Conservation (phyloP, 169 alveolate genomes). For the Plasmodium chabaudi region DNA sequence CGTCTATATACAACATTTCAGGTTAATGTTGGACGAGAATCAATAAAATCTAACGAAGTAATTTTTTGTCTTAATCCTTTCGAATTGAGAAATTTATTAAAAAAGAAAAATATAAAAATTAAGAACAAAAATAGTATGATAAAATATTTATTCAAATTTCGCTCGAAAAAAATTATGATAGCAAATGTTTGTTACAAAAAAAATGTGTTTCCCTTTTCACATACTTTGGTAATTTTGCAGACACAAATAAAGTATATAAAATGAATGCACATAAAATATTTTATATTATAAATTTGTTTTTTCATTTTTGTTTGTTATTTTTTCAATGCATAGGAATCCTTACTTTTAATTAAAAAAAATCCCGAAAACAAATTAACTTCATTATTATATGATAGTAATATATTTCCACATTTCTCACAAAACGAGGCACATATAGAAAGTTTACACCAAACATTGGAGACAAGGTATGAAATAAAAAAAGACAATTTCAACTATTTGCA, state of each 20-base stretch:
- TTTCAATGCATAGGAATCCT: slow-evolving; percentile 29
- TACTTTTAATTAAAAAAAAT: slow-evolving; percentile 36
- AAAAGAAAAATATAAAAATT: slow-evolving; percentile 8
- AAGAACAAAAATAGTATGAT: slow-evolving; percentile 20
- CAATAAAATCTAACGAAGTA: slow-evolving; percentile 15
- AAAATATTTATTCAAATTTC: slow-evolving; percentile 23
- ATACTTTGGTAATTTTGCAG: slow-evolving; percentile 20
- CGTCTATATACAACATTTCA: not conserved
- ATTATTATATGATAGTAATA: slow-evolving; percentile 32
- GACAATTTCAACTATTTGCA: not conserved
- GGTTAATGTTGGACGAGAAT: slow-evolving; percentile 37
- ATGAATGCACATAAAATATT: no score
- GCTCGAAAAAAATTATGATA: slow-evolving; percentile 24
- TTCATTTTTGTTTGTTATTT: no score
- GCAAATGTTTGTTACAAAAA: slow-evolving; percentile 53
- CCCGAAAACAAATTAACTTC: slow-evolving; percentile 36
- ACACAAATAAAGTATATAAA: no score
- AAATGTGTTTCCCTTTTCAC: slow-evolving; percentile 52
- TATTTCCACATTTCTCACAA: slow-evolving; percentile 24
- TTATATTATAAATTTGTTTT: no score
- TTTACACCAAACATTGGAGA: slow-evolving; percentile 5
- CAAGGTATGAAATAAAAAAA: slow-evolving; percentile 14
- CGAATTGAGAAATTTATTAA: slow-evolving; percentile 24
- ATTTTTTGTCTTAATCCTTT: slow-evolving; percentile 46
- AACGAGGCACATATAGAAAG: not conserved